Evolutionary conservation across 2,329 filamentous ascomycete species (phyloP).

Genomic region (Aspergillus pseudoglaucus): DNA sequence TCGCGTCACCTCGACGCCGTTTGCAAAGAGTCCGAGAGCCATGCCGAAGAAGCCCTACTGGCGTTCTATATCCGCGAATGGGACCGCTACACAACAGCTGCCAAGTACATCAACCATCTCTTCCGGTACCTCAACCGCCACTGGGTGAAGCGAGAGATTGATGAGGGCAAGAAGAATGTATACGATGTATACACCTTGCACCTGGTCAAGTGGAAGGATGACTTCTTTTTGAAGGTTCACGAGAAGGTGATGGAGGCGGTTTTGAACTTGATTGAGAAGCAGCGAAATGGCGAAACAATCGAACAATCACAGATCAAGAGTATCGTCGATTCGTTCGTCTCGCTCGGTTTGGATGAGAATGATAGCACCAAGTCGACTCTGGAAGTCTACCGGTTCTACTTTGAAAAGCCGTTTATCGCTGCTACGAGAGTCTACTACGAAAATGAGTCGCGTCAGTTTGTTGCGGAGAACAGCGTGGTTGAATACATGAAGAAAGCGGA

Average conservation of each 20-base stretch:
- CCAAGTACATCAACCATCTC: conserved; percentile 94
- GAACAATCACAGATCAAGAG: conserved; percentile 96
- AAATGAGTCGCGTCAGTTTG: conserved; percentile 86
- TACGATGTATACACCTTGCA: conserved; percentile 98
- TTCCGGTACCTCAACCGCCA: conserved; percentile 95
- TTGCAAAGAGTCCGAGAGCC: conserved; percentile 64
- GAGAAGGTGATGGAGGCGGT: conserved; percentile 92
- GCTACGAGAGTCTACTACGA: conserved; percentile 83
- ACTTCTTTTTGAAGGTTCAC: conserved; percentile 79
- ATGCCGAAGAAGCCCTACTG: conserved; percentile 84
- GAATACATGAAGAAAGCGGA: conserved; percentile 99
- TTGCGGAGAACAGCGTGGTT: conserved; percentile 93
- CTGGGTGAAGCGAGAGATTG: conserved; percentile 98
- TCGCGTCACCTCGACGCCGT: conserved; percentile 68
- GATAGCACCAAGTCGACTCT: conserved; percentile 91
- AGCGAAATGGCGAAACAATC: conserved; percentile 94
- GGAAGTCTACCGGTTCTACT: conserved; percentile 87
- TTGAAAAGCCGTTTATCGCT: conserved; percentile 83
- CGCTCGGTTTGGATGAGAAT: conserved; percentile 84
- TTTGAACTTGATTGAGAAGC: conserved; percentile 90
- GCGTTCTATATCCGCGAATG: conserved; percentile 95
- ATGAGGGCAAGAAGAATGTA: conserved; percentile 96
- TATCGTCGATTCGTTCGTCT: conserved; percentile 94
- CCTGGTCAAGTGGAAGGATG: conserved; percentile 87
- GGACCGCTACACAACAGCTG: conserved; percentile 89